These are phyloP conservation scores for Talaromyces sp. DNA, from an alignment of 2,329 filamentous ascomycete genomes.

Conservation along the genomic window DNA sequence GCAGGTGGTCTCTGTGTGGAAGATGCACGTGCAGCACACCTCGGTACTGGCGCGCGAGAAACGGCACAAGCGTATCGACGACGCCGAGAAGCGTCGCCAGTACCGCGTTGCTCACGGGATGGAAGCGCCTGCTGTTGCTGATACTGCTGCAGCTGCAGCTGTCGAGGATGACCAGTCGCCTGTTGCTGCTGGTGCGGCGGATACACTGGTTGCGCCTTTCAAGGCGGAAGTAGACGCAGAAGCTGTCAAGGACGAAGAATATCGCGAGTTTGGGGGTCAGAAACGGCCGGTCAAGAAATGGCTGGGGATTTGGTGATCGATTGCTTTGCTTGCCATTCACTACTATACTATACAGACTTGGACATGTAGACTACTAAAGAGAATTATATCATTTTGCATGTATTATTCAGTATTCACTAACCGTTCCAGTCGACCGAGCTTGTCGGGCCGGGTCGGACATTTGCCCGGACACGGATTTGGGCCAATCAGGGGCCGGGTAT, in stretches of 20 bases:
- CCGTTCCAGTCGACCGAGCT: neutral
- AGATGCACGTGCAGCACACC: slow-evolving; percentile 69
- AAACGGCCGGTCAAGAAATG: slow-evolving; percentile 66
- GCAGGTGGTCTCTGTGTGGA: slow-evolving; percentile 67
- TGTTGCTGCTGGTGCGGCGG: slow-evolving; percentile 31
- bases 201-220: neutral
- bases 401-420: too few species aligned
- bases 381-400: too few species aligned
- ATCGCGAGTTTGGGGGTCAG: slow-evolving; percentile 31
- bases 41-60: slow-evolving; percentile 65
- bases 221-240: slow-evolving; percentile 12
- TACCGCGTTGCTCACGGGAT: slow-evolving; percentile 84
- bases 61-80: slow-evolving; percentile 70
- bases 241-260: slow-evolving; percentile 17
- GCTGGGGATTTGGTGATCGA: slow-evolving; percentile 69
- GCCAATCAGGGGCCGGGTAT: neutral
- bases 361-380: neutral
- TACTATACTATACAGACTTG: neutral
- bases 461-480: neutral
- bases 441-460: neutral
- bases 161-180: slow-evolving; percentile 35
- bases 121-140: slow-evolving; percentile 46
- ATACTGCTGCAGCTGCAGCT: slow-evolving; percentile 23
- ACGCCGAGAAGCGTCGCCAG: slow-evolving; percentile 79
- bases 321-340: neutral